phyloP scores from a whole-genome alignment of 176 grass and related monocot species.

The Saccharum spontaneum region DNA sequence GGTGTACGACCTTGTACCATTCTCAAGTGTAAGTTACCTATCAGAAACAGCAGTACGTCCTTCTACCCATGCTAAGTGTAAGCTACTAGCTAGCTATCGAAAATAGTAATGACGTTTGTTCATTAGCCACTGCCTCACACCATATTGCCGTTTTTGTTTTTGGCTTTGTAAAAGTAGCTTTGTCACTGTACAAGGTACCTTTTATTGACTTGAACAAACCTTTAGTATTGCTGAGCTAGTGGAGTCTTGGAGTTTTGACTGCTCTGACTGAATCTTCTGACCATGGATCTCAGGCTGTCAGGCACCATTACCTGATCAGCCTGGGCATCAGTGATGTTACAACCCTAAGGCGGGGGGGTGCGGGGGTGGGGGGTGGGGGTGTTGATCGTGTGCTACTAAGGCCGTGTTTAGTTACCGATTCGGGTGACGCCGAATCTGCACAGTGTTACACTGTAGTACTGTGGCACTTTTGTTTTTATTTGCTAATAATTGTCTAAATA shows the following conservation, averaged over 20 bases:
- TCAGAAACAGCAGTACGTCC: constrained; percentile 7
- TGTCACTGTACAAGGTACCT: constrained; percentile 24
- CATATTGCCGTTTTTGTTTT: constrained; percentile 15
- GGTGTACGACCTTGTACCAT: constrained; percentile 10
- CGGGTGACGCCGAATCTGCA: no score
- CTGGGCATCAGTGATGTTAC: constrained; percentile 13
- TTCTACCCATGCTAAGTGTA: constrained; percentile 21
- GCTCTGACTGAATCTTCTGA: constrained; percentile 38
- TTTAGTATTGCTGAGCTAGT: constrained; percentile 29
- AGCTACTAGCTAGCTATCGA: constrained; percentile 20
- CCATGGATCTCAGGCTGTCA: constrained; percentile 28
- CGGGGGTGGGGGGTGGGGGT: no score
- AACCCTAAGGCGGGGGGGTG: no score
- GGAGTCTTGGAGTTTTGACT: constrained; percentile 26
- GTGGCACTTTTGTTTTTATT: no score
- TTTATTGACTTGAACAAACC: constrained; percentile 14
- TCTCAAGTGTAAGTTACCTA: constrained; percentile 33
- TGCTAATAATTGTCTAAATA: no score
- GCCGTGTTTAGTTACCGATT: no score
- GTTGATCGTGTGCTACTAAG: no score
- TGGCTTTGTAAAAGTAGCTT: constrained; percentile 9
- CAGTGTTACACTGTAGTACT: no score
- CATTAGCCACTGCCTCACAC: constrained; percentile 13
- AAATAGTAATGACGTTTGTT: constrained; percentile 24
- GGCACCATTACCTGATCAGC: constrained; percentile 21